A percentile compares a stretch with the other conserved stretches of the same genome.
These are phyloP conservation scores for Liriodendron chinense DNA, from an alignment of 164 flowering plant genomes.

Conservation along the genomic window DNA sequence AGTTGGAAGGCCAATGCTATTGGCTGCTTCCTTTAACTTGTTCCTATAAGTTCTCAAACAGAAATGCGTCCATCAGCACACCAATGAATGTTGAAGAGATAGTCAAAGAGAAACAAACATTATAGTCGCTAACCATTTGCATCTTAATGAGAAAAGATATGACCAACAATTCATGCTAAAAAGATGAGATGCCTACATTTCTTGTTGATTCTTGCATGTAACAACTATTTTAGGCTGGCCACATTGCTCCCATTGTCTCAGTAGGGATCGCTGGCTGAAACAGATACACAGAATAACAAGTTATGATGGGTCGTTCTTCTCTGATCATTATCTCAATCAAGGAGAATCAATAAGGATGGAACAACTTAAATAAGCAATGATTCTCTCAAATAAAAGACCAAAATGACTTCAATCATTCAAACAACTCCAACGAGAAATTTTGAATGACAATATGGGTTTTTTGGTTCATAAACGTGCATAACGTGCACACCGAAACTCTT, in stretches of 20 bases:
- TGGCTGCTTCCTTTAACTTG: conserved; percentile 69
- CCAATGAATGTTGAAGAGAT: background rate
- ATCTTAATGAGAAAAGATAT: background rate
- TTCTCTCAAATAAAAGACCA: background rate
- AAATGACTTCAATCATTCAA: background rate
- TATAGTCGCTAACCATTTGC: background rate
- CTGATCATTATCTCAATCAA: background rate
- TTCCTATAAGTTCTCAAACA: conserved; percentile 45
- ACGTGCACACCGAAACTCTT: background rate
- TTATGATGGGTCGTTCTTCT: background rate
- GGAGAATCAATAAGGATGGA: background rate
- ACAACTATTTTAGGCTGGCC: conserved; percentile 93
- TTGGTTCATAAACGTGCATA: background rate
- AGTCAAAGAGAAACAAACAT: background rate
- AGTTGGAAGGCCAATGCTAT: conserved; percentile 86
- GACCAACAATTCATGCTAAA: background rate
- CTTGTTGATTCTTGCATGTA: conserved; percentile 89
- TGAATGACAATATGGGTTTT: too few relatives aligned
- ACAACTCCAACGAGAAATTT: background rate
- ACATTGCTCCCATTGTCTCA: conserved; percentile 85
- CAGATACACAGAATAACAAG: background rate
- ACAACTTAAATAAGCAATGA: background rate
- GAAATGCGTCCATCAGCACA: background rate
- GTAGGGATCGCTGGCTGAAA: conserved; percentile 65
- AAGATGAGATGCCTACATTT: conserved; percentile 64